A percentile compares a stretch with the other conserved stretches of the same genome.
These are phyloP conservation scores for Porphyra umbilicalis DNA, from an alignment of 31 red algal species.

Conservation along the genomic window DNA sequence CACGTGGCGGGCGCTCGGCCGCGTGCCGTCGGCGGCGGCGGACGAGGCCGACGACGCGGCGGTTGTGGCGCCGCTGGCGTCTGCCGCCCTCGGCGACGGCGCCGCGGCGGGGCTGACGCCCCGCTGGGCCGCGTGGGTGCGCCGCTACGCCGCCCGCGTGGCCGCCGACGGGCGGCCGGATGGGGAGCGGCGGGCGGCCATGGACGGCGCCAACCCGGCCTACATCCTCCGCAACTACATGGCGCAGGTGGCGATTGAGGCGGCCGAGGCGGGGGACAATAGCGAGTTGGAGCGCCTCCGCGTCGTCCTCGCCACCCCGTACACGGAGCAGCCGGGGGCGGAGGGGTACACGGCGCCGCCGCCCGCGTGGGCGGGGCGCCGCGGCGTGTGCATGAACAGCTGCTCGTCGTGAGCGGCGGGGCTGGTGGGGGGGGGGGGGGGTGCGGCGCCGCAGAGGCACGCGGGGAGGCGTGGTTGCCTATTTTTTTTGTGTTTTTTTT, in stretches of 20 bases:
- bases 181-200: constrained; percentile 26
- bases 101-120: constrained; percentile 6
- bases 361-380: constrained; percentile 71
- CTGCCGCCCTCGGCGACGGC: not conserved
- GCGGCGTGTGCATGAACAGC: constrained; percentile 91
- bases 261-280: constrained; percentile 80
- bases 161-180: constrained; percentile 4
- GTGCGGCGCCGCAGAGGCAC: too few species aligned
- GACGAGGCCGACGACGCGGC: constrained; percentile 6
- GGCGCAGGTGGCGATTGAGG: constrained; percentile 84
- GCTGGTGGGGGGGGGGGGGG: not conserved
- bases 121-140: constrained; percentile 54
- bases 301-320: constrained; percentile 68
- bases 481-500: too few species aligned
- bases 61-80: not conserved
- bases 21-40: constrained; percentile 17
- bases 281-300: constrained; percentile 48
- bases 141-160: constrained; percentile 42
- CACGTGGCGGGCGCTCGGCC: constrained; percentile 59
- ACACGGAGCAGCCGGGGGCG: constrained; percentile 61
- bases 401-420: constrained; percentile 62
- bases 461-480: too few species aligned
- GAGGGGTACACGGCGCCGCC: constrained; percentile 48
- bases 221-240: constrained; percentile 98
- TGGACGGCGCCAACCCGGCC: constrained; percentile 80